phyloP scores from a whole-genome alignment of 2,329 filamentous ascomycete species.

The Alternaria burnsii region DNA sequence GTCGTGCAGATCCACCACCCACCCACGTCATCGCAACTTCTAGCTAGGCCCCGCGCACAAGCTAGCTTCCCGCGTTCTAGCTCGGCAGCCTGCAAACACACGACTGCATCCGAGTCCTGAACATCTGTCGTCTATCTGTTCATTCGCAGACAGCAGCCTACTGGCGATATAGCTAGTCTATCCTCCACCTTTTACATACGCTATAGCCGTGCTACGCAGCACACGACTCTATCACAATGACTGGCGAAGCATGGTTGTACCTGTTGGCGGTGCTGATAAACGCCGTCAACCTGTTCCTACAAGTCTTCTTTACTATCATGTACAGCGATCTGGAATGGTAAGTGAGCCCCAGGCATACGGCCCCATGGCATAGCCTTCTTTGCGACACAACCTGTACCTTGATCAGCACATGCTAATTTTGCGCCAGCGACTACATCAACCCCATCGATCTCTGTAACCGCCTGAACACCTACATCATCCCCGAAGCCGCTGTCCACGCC shows the following conservation, averaged over 20 bases:
- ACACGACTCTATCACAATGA: conserved; percentile 69
- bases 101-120: conserved; percentile 39
- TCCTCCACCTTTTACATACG: conserved; percentile 15
- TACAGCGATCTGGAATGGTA: conserved; percentile 99
- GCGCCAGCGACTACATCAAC: conserved; percentile 94
- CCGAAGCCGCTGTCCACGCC: conserved; percentile 95
- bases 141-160: conserved; percentile 21
- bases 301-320: conserved; percentile 99
- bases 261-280: conserved; percentile 98
- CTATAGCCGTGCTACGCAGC: conserved; percentile 31
- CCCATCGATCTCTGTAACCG: conserved; percentile 99
- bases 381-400: conserved; percentile 1
- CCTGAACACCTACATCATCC: conserved; percentile 99
- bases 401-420: conserved; percentile 42
- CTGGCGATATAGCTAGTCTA: conserved; percentile 20
- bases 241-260: conserved; percentile 98
- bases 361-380: background rate
- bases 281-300: conserved; percentile 98
- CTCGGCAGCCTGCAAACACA: conserved; percentile 46
- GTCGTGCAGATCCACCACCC: conserved; percentile 1
- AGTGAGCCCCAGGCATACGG: conserved; percentile 51
- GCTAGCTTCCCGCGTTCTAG: conserved; percentile 47
- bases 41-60: conserved; percentile 41
- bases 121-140: conserved; percentile 22
- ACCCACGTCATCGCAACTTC: conserved; percentile 34